Base-by-base conservation (phyloP, 2,329 filamentous ascomycete genomes). In the Xylaria sp. region DNA sequence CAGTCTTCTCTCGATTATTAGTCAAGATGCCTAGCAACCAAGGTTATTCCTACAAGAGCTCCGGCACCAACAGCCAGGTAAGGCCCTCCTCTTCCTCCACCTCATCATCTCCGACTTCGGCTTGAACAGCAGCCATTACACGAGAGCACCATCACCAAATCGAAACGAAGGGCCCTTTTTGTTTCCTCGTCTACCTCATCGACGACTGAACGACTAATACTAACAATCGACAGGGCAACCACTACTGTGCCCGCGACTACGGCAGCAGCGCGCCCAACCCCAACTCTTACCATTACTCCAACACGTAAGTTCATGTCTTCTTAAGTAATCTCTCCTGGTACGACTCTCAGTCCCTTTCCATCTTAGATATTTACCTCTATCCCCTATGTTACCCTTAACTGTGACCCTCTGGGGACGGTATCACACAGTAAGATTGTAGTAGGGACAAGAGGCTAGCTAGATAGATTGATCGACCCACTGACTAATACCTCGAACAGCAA, bases 201-300 rank as follows among this genome's bases (percentile, higher is more conserved):
- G 29, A 35, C n/a, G n/a, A 55, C n/a, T 37, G 29, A 23, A 23
- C 32, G 21, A 23, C 21, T n/a, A 37, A 13, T 23, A 13, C 53
- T 55, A 54, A 54, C 27, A 29, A 54, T 5, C 18, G 27, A 35
- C 32, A 91, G 89, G 90, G 90, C 70, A 92, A 92, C 80, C 87
- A 89, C 81, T 92, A 88, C 75, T 91, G 89, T 79, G 79, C 85
- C 53, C 88, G 90, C 40, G 87, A 90, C 80, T 91, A 91, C 72
- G 88, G 88, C 69, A 84, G 82, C 71, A 74, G 79, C 59, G 87
- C 85, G 8, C 71, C 83, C 60, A 89, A 90, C 78, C 79, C 81
- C 35, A 91, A 91, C 80, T 81, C 83, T 6, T 91, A 90, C 78
- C 90, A 92, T 77, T 92, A 92, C 77, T 91, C 88, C 61, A 92